Conservation (phyloP, 768 basidiomycete species). For the Psilocybe cyanescens region DNA sequence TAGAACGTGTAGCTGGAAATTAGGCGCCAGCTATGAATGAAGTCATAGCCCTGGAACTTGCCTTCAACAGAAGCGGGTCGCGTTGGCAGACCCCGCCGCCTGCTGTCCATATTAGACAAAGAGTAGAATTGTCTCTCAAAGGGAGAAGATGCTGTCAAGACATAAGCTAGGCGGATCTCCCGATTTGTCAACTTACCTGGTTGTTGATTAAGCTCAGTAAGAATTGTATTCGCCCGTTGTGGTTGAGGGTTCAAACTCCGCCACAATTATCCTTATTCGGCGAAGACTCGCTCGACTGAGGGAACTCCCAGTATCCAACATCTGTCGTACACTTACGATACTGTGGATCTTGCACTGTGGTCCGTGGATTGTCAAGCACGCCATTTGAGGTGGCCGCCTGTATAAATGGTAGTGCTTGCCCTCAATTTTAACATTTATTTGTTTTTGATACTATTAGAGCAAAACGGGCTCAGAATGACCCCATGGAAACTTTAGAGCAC, state of each 20-base stretch:
- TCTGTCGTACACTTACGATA: no score
- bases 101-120: slow-evolving; percentile 52
- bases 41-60: slow-evolving; percentile 31
- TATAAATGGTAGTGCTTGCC: no score
- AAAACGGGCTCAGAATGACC: no score
- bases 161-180: not conserved
- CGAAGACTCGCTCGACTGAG: no score
- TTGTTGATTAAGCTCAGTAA: not conserved
- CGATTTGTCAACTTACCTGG: not conserved
- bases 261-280: not conserved
- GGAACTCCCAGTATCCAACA: no score
- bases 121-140: not conserved
- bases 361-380: no score
- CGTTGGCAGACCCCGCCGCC: slow-evolving; percentile 60
- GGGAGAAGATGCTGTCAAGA: not conserved
- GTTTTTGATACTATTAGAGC: no score
- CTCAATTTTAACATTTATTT: no score
- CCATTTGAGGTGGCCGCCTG: no score
- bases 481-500: no score
- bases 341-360: no score
- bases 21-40: slow-evolving; percentile 8
- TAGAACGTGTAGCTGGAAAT: slow-evolving; percentile 22
- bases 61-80: slow-evolving; percentile 82
- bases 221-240: not conserved
- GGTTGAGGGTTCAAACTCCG: not conserved